Percentiles rank a stretch among this genome's conserved stretches.
Evolutionary conservation across 2,329 filamentous ascomycete species (phyloP).

Genomic region (Tolypocladium guangdongense): DNA sequence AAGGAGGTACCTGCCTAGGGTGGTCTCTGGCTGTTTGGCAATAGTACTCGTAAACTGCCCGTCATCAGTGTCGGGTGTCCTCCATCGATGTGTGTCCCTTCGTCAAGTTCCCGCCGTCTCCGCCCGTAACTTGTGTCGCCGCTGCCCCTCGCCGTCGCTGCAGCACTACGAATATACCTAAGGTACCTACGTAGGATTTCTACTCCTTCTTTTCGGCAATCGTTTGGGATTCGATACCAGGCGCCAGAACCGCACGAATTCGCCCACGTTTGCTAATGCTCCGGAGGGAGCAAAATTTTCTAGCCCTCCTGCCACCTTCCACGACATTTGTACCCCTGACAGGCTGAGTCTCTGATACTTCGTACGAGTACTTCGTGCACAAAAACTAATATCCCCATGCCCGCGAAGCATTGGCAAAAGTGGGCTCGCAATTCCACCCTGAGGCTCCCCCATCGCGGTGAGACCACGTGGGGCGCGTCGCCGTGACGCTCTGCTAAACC

Average conservation of each 20-base stretch:
- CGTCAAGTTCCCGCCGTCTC: neutral
- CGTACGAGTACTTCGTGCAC: no score
- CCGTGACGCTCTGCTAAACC: neutral
- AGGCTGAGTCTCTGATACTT: neutral
- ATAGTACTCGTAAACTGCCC: no score
- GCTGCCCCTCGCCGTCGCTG: neutral
- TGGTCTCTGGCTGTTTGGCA: no score
- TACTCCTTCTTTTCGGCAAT: no score
- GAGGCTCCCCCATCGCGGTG: neutral
- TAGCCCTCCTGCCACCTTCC: neutral
- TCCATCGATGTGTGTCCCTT: neutral
- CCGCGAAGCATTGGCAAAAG: neutral
- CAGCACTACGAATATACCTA: neutral
- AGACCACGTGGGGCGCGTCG: neutral
- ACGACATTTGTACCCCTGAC: neutral
- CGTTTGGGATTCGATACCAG: no score
- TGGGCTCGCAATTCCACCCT: neutral
- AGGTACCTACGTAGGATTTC: no score
- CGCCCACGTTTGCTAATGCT: neutral
- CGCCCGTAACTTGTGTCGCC: no score
- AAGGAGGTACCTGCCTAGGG: neutral
- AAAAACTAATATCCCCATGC: neutral
- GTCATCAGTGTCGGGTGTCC: no score
- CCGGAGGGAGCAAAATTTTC: neutral
- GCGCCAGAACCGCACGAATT: no score